Percentiles rank a stretch among this genome's conserved stretches.
phyloP scores from a whole-genome alignment of 345 rosid genomes.

The Brassica rapa region DNA sequence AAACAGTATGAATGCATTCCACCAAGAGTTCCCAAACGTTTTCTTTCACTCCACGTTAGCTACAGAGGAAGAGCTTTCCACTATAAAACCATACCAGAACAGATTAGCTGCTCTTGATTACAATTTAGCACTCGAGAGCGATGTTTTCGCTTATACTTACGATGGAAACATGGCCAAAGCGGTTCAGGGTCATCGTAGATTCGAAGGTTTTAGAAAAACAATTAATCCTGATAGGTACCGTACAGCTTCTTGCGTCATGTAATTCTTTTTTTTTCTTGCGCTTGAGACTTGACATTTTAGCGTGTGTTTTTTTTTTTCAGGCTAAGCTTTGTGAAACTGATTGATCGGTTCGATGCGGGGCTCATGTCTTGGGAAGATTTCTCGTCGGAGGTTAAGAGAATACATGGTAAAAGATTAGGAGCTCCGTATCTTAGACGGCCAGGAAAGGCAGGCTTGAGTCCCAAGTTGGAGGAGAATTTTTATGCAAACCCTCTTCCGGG shows the following conservation, averaged over 20 bases:
- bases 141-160: constrained; percentile 61
- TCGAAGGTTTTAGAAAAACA: constrained; percentile 70
- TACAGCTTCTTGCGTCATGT: constrained; percentile 5
- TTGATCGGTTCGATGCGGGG: constrained; percentile 57
- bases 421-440: constrained; percentile 49
- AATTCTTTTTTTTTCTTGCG: background rate
- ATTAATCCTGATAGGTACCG: constrained; percentile 67
- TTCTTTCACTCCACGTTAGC: constrained; percentile 56
- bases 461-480: constrained; percentile 59
- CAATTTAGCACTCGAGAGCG: constrained; percentile 62
- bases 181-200: constrained; percentile 64
- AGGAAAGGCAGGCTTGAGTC: constrained; percentile 37
- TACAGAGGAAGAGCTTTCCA: constrained; percentile 54
- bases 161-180: constrained; percentile 91
- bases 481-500: constrained; percentile 78
- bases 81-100: constrained; percentile 48
- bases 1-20: constrained; percentile 49
- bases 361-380: constrained; percentile 55
- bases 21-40: constrained; percentile 55
- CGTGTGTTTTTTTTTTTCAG: constrained; percentile 42
- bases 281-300: background rate
- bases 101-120: constrained; percentile 76
- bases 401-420: constrained; percentile 59
- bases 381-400: constrained; percentile 42
- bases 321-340: constrained; percentile 52